phyloP scores from a whole-genome alignment of 202 grass and related monocot species.

The Tripidium arundinaceum region DNA sequence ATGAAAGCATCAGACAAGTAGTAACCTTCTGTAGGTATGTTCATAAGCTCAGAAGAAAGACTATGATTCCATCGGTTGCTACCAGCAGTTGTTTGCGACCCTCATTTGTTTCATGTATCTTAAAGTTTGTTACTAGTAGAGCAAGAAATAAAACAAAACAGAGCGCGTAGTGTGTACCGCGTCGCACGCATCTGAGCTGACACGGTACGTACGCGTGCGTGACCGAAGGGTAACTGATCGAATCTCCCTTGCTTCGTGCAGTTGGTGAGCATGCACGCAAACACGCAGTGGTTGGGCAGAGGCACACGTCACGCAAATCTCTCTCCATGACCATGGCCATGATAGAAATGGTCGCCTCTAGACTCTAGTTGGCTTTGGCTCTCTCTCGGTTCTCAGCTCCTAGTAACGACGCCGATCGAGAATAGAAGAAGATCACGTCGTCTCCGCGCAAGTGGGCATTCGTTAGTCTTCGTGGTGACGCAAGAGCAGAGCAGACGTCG shows the following conservation, averaged over 20 bases:
- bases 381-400: neutral
- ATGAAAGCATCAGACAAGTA: too few relatives aligned
- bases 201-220: neutral
- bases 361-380: neutral
- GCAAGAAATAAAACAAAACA: neutral
- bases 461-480: neutral
- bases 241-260: neutral
- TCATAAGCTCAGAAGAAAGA: too few relatives aligned
- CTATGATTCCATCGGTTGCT: too few relatives aligned
- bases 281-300: slow-evolving; percentile 17
- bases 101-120: too few relatives aligned
- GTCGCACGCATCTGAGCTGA: neutral
- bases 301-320: neutral
- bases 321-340: neutral
- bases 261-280: neutral
- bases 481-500: neutral
- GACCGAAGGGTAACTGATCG: neutral
- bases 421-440: neutral
- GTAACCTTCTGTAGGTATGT: too few relatives aligned
- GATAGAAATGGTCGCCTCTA: neutral
- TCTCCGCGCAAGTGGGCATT: slow-evolving; percentile 20
- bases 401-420: neutral
- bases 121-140: neutral
- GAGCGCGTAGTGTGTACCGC: neutral
- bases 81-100: too few relatives aligned